A percentile compares a stretch with the other conserved stretches of the same genome.
Conservation (phyloP, 1,139 yeast genomes). For the Lodderomyces metapsilosis region DNA sequence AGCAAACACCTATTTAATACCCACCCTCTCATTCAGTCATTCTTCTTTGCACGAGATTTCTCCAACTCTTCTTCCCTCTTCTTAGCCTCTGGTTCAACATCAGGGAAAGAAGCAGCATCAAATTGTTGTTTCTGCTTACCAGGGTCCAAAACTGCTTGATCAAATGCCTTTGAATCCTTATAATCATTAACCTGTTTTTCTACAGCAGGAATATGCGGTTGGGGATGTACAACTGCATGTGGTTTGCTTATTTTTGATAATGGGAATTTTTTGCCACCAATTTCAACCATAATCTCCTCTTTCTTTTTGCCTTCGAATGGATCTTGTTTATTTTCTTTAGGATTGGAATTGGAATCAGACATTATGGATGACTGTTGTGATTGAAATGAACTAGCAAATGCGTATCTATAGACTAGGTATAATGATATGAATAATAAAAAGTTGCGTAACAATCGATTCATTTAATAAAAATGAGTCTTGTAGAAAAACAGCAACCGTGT, state of each 20-base stretch:
- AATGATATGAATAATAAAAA: slow-evolving; percentile 10
- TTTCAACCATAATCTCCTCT: slow-evolving; percentile 29
- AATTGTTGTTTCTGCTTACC: slow-evolving; percentile 23
- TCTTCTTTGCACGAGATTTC: slow-evolving; percentile 10
- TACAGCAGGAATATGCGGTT: slow-evolving; percentile 23
- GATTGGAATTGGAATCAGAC: slow-evolving; percentile 9
- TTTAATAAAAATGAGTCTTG: not conserved
- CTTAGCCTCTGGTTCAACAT: slow-evolving; percentile 29
- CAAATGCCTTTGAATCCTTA: slow-evolving; percentile 17
- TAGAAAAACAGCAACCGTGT: not conserved
- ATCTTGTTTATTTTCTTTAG: slow-evolving; percentile 10
- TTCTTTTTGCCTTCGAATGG: slow-evolving; percentile 15
- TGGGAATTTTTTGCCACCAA: slow-evolving; percentile 41
- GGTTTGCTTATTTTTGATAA: slow-evolving; percentile 39
- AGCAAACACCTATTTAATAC: not conserved
- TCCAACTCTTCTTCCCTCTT: slow-evolving; percentile 22
- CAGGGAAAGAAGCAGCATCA: slow-evolving; percentile 23
- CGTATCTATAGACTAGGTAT: slow-evolving; percentile 10
- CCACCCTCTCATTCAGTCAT: not conserved
- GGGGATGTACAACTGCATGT: slow-evolving; percentile 32
- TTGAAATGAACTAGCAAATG: slow-evolving; percentile 6
- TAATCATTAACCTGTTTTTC: slow-evolving; percentile 27
- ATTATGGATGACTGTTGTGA: slow-evolving; percentile 2
- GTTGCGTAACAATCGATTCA: slow-evolving; percentile 14
- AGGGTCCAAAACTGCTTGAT: slow-evolving; percentile 23